phyloP scores from a whole-genome alignment of 306 rosid species.

The barrel medic (Medicago truncatula) region MtrunA17r5.0-ANR NC_053042.1:48620001-48620500 shows the following conservation, averaged over 20 bases:
- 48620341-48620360: slow-evolving; percentile 67
- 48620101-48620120: slow-evolving; percentile 87
- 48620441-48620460: slow-evolving; percentile 84
- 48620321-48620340: slow-evolving; percentile 73
- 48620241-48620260: slow-evolving; percentile 88
- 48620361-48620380: slow-evolving; percentile 77
- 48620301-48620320: slow-evolving; percentile 66
- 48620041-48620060: slow-evolving; percentile 78
- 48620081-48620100: slow-evolving; percentile 86
- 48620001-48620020: slow-evolving; percentile 86
- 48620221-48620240: slow-evolving; percentile 92
- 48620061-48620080: slow-evolving; percentile 87
- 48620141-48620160: slow-evolving; percentile 84
- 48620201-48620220: slow-evolving; percentile 83
- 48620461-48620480: slow-evolving; percentile 31
- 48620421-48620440: slow-evolving; percentile 79
- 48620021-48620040: slow-evolving; percentile 75
- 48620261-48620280: slow-evolving; percentile 65
- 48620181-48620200: slow-evolving; percentile 81
- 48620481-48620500: background rate
- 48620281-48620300: slow-evolving; percentile 79
- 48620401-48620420: slow-evolving; percentile 78
- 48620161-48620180: slow-evolving; percentile 73
- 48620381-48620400: slow-evolving; percentile 76
- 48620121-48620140: slow-evolving; percentile 76